Evolutionary conservation across 768 basidiomycete species (phyloP).

Genomic region (Agaricus subrufescens): DNA sequence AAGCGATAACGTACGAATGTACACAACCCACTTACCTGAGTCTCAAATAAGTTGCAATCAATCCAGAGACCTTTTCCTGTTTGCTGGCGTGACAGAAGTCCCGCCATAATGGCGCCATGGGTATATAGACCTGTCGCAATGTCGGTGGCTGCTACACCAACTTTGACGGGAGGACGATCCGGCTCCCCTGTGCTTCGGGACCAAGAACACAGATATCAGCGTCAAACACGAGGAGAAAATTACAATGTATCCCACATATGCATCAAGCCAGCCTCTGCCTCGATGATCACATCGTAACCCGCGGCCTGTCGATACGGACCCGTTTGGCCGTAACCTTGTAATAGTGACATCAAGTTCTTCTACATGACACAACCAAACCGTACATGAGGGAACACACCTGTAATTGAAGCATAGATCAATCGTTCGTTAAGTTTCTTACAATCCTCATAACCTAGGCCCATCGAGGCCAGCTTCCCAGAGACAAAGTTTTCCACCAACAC

Average conservation of each 20-base stretch:
- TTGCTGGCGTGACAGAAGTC: slow-evolving; percentile 71
- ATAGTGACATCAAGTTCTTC: neutral
- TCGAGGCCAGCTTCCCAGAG: slow-evolving; percentile 75
- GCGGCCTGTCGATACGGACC: slow-evolving; percentile 82
- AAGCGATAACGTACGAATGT: slow-evolving; percentile 2
- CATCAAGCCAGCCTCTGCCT: slow-evolving; percentile 92
- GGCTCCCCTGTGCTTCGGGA: slow-evolving; percentile 76
- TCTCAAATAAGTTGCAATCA: slow-evolving; percentile 90
- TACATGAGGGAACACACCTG: slow-evolving; percentile 46
- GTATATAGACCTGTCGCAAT: slow-evolving; percentile 86
- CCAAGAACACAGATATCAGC: neutral
- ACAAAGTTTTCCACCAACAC: slow-evolving; percentile 89
- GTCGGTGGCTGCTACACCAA: slow-evolving; percentile 94
- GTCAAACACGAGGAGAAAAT: neutral
- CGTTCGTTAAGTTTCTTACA: slow-evolving; percentile 72
- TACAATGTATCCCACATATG: slow-evolving; percentile 60
- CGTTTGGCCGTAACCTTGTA: slow-evolving; percentile 57
- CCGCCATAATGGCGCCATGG: slow-evolving; percentile 91
- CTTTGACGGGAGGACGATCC: slow-evolving; percentile 82
- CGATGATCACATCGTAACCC: slow-evolving; percentile 85
- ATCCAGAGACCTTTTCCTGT: slow-evolving; percentile 90
- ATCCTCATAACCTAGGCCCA: slow-evolving; percentile 86
- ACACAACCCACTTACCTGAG: slow-evolving; percentile 51
- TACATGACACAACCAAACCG: neutral
- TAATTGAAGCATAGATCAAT: slow-evolving; percentile 86